These are phyloP conservation scores for Aureobasidium sp. DNA, from an alignment of 2,329 filamentous ascomycete species.

Conservation along the genomic window DNA sequence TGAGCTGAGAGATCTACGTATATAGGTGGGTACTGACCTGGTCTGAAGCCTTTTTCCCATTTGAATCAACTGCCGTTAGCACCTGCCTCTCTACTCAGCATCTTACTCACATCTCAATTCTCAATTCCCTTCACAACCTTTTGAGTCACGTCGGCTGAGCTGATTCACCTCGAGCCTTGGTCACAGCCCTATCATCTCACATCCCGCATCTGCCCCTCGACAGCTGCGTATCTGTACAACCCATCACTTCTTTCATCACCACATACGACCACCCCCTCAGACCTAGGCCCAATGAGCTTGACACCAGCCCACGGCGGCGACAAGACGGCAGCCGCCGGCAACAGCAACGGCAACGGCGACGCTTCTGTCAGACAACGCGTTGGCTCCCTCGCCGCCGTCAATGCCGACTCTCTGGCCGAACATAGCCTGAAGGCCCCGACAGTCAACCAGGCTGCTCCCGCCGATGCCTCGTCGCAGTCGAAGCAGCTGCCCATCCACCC, in stretches of 20 bases:
- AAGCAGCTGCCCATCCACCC: neutral
- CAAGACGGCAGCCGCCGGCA: neutral
- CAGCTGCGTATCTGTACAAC: conserved; percentile 4
- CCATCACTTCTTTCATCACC: neutral
- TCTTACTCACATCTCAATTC: neutral
- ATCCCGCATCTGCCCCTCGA: conserved; percentile 7
- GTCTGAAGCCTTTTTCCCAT: neutral
- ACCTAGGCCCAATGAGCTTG: neutral
- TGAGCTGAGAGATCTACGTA: conserved; percentile 5
- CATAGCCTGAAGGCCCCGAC: neutral
- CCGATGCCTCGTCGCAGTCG: neutral
- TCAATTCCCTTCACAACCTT: neutral
- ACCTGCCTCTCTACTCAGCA: neutral
- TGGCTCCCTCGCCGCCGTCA: conserved; percentile 1
- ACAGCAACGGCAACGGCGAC: neutral
- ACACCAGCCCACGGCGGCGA: neutral
- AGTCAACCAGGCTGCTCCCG: neutral
- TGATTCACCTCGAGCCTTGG: neutral
- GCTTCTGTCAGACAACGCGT: neutral
- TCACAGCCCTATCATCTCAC: neutral
- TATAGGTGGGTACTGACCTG: neutral
- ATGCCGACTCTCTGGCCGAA: neutral
- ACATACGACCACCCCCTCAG: neutral
- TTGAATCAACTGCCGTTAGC: neutral
- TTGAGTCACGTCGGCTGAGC: neutral